Evolutionary conservation across 2,329 filamentous ascomycete species (phyloP), one percentile per base, ranked within the genome.

Genomic region (Capronia americana): DNA sequence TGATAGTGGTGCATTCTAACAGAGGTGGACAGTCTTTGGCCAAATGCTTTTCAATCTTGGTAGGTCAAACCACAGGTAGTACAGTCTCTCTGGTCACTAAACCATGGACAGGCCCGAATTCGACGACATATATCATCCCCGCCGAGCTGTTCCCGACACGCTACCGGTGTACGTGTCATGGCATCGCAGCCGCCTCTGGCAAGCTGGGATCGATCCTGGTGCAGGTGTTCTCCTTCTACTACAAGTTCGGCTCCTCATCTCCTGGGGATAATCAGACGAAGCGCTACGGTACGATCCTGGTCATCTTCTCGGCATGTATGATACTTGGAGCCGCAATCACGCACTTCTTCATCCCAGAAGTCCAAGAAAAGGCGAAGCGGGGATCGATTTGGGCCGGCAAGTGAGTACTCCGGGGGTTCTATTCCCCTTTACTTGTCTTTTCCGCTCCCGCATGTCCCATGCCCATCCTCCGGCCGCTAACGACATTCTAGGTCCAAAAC

Each of bases 141-240:
- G 84, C 83, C 12, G 84, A 86, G 68, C 79, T 85, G 59, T 87
- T 86, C 68, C 85, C 85, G 3, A 86, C 84, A 0, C 78, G 82
- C 20, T 86, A 86, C 70, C 80, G 84, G 20, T 84, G 79, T 60
- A 83, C 82, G 0, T 84, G 81, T 66, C 83, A 86, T 71, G 85
- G 84, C 23, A 80, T 86, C 66, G 80, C 81, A 30, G 85, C 85
- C n/a, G 84, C 79, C 0, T 73, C 79, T 1, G 85, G 85, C 3
- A 86, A 86, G 71, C 73, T 86, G 0, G 84, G 84, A 20, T 83
- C 83, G 3, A 78, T 81, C 58, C 73, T 80, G 14, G 77, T 80
- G 23, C 78, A 80, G 63, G 59, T 80, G 24, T 77, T 80, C 58
- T 78, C 76, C 0, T 73, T 76, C 0, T 79, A 80, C 70, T 79